Evolutionary conservation across 148 eudicot genomes (phyloP).

Genomic region (Nepenthes gracilis): DNA sequence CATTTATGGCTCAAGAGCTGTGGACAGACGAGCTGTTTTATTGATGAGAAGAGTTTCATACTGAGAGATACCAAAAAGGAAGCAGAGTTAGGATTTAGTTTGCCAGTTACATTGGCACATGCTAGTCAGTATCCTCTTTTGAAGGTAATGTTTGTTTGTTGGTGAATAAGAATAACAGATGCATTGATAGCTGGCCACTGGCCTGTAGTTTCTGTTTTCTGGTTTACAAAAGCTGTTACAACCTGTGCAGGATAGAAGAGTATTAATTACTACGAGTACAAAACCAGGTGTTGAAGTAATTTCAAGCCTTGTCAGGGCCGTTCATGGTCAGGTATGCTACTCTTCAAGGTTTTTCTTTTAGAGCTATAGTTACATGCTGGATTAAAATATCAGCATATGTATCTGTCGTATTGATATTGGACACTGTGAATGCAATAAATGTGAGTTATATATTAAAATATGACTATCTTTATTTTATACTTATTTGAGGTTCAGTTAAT

Average conservation of each 20-base stretch:
- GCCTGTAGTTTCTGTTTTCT: not conserved
- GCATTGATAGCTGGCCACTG: no score
- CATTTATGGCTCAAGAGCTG: slow-evolving; percentile 81
- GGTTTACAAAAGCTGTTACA: not conserved
- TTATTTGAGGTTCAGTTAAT: no score
- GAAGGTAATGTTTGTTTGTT: slow-evolving; percentile 28
- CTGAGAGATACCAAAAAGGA: slow-evolving; percentile 84
- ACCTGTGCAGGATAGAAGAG: slow-evolving; percentile 41
- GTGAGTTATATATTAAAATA: no score
- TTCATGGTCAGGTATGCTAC: slow-evolving; percentile 60
- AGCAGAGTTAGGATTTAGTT: slow-evolving; percentile 63
- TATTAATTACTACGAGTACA: slow-evolving; percentile 47
- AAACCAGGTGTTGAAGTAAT: slow-evolving; percentile 62
- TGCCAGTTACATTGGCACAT: slow-evolving; percentile 58
- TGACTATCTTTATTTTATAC: no score
- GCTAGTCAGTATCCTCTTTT: slow-evolving; percentile 73
- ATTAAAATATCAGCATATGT: not conserved
- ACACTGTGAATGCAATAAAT: no score
- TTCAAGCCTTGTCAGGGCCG: slow-evolving; percentile 60
- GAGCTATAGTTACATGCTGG: not conserved
- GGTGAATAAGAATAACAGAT: not conserved
- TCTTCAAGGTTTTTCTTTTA: not conserved
- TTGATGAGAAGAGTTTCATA: slow-evolving; percentile 73
- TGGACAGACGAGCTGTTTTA: slow-evolving; percentile 54
- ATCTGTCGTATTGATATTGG: not conserved